Evolutionary conservation across 2,329 filamentous ascomycete species (phyloP), one percentile per base, ranked within the genome.

Genomic region (Fusarium sp.): DNA sequence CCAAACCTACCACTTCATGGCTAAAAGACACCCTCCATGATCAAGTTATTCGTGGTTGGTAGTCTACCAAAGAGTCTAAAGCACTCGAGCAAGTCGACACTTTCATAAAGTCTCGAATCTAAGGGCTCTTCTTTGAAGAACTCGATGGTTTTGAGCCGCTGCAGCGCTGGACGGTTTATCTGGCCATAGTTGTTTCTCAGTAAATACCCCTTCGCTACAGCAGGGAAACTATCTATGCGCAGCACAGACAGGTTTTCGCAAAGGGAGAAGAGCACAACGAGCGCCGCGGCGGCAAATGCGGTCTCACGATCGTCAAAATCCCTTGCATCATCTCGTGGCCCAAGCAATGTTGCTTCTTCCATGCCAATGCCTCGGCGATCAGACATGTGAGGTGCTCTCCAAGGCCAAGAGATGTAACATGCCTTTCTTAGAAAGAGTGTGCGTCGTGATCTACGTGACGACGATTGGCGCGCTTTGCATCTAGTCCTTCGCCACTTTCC

Each of bases 101-200:
- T n/a, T 9, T 33, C 56, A 17, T 44, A 62, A 11, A 10, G 30
- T 35, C 25, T 55, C 8, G 8, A 15, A 4, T 47, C 25, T 5
- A 48, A 2, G 9, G 56, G 27, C 1, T 4, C 7, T 39, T 40
- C 22, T 10, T 52, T 61, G 6, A 37, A 3, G 14, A 51, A 50
- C 8, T 19, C 23, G 7, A 44, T 19, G 4, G 4, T 22, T 6
- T 57, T 17, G 8, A 52, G 55, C 11, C 33, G 13, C n/a, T 35
- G 33, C 14, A 46, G 39, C 1, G 7, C 23, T 43, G 19, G 32
- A 1, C 10, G 25, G 2, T 22, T 9, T 9, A 56, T 15, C 8
- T 23, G 35, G 14, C 44, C 27, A 41, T 65, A 51, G 17, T 70
- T 67, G 13, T 57, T 37, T n/a, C 37, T 56, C 6, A 62, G 50